These are phyloP conservation scores for Candida sp. DNA, from an alignment of 1,139 yeast genomes.

Conservation along the genomic window DNA sequence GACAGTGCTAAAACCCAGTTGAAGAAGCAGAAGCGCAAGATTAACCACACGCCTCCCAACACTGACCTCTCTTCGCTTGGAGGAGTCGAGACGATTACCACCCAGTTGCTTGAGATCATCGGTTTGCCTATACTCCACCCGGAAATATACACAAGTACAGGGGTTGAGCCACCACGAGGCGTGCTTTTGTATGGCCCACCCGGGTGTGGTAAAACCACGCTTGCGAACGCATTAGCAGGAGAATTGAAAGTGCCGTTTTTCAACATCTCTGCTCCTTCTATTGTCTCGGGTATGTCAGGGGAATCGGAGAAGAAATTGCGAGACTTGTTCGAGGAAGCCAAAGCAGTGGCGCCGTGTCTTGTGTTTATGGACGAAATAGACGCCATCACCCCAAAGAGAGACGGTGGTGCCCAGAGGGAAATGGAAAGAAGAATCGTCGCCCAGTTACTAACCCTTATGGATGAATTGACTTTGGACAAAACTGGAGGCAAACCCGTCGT, in stretches of 20 bases:
- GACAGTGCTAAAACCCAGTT: constrained; percentile 23
- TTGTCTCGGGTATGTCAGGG: constrained; percentile 99
- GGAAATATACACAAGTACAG: constrained; percentile 84
- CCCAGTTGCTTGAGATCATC: constrained; percentile 86
- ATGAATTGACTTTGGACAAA: constrained; percentile 79
- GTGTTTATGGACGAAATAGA: constrained; percentile 96
- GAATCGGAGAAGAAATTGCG: constrained; percentile 95
- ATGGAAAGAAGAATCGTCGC: constrained; percentile 99
- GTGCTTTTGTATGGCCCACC: constrained; percentile 97
- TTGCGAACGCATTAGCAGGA: constrained; percentile 96
- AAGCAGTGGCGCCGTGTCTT: constrained; percentile 86
- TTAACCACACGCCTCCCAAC: constrained; percentile 74
- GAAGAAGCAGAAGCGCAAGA: constrained; percentile 48
- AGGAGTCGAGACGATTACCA: constrained; percentile 83
- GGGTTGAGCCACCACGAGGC: constrained; percentile 98
- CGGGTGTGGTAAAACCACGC: constrained; percentile 97
- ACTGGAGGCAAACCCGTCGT: constrained; percentile 91
- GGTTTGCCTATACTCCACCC: constrained; percentile 95
- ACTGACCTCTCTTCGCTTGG: constrained; percentile 77
- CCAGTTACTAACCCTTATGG: constrained; percentile 88
- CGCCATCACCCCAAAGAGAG: constrained; percentile 98
- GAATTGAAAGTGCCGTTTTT: constrained; percentile 94
- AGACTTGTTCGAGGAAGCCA: constrained; percentile 95
- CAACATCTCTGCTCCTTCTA: constrained; percentile 92
- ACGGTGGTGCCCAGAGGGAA: constrained; percentile 94